Percentiles rank a stretch among this genome's conserved stretches.
phyloP scores from a whole-genome alignment of 2,329 filamentous ascomycete species.

The Sporothrix brunneoviolacea region DNA sequence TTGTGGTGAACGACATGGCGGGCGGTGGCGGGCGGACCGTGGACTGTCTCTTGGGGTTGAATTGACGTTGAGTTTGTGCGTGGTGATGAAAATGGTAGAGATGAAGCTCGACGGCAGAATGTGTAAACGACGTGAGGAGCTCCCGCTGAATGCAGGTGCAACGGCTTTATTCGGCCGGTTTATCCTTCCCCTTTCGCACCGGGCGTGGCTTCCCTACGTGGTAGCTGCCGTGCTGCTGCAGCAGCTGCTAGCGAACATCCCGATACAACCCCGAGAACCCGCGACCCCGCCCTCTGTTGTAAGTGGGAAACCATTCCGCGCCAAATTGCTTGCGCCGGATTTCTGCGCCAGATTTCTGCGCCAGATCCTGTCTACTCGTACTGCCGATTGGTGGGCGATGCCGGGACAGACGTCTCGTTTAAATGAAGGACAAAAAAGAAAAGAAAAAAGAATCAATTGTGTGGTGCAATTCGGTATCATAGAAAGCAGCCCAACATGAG shows the following conservation, averaged over 20 bases:
- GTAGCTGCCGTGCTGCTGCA: too few relatives aligned
- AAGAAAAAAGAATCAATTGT: background rate
- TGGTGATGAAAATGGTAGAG: background rate
- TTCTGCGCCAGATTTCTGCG: too few relatives aligned
- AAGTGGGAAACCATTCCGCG: background rate
- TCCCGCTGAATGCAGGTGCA: background rate
- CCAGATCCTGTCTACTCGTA: background rate
- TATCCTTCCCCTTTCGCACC: too few relatives aligned
- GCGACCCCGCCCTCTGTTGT: slow-evolving; percentile 10
- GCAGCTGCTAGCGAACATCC: too few relatives aligned
- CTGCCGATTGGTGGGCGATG: background rate
- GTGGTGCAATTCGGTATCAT: too few relatives aligned
- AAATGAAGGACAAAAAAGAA: too few relatives aligned
- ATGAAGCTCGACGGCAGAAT: too few relatives aligned
- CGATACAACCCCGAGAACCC: slow-evolving; percentile 14
- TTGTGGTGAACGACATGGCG: slow-evolving; percentile 79
- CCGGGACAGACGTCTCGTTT: too few relatives aligned
- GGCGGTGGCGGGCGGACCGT: background rate
- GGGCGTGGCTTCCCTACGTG: too few relatives aligned
- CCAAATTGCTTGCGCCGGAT: too few relatives aligned
- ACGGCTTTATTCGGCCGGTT: slow-evolving; percentile 1
- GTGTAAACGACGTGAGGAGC: background rate
- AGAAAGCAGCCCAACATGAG: too few relatives aligned
- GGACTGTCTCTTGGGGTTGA: background rate
- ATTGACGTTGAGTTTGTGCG: background rate